A percentile compares a stretch with the other conserved stretches of the same genome.
Evolutionary conservation across 2,329 filamentous ascomycete genomes (phyloP).

Genomic region (Pestalotiopsis fici): DNA sequence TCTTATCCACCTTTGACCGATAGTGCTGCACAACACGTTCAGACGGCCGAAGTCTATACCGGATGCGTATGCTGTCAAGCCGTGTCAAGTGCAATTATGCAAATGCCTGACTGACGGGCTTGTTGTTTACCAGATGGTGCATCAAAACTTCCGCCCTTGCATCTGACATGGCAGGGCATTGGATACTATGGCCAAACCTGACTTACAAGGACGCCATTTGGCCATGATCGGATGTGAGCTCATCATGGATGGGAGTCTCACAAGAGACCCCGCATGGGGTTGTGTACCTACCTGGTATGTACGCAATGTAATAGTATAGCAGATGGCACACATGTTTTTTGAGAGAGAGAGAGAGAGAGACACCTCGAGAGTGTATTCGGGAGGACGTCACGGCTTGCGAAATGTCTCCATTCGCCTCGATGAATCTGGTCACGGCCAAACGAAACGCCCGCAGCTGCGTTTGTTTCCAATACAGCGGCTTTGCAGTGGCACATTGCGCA

Average conservation of each 20-base stretch:
- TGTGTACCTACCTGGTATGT: background rate
- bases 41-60: slow-evolving; percentile 4
- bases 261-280: background rate
- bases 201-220: background rate
- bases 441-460: background rate
- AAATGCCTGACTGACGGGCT: too few species aligned
- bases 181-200: background rate
- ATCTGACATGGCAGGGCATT: background rate
- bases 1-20: background rate
- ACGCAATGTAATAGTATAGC: background rate
- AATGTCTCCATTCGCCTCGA: background rate
- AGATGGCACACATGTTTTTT: too few species aligned
- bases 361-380: background rate
- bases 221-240: background rate
- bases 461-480: background rate
- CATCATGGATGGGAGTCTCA: background rate
- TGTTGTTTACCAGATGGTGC: background rate
- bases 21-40: background rate
- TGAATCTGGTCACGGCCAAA: background rate
- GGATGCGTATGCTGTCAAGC: slow-evolving; percentile 3
- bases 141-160: background rate
- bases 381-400: background rate
- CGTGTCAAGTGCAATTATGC: background rate
- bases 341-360: too few species aligned
- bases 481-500: slow-evolving; percentile 1